Base-by-base conservation (phyloP, 2,329 filamentous ascomycete genomes). In the Pyrenochaeta sp. region DNA sequence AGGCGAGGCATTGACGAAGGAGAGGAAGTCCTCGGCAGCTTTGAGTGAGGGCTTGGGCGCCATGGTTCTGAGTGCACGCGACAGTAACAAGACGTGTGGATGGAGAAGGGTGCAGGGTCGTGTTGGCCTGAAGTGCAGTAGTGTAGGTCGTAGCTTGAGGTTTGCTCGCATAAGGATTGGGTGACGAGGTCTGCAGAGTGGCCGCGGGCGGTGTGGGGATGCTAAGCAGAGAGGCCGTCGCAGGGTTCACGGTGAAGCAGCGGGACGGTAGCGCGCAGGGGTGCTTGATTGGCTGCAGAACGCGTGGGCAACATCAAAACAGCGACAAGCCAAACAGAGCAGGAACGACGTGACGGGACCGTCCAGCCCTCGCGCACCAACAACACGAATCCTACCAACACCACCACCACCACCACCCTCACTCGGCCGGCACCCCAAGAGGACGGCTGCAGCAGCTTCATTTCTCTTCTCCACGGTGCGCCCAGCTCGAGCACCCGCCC, bases 1-100 rank as follows among this genome's bases (percentile, higher is more conserved):
- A 12, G 95, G 95, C 57, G 93, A 97, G 63, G 90, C 91, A 80
- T 97, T 96, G 77, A 97, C 90, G 81, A 97, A 97, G 80, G 92
- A 90, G 74, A 97, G 81, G 78, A 97, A 97, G 83, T 96, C 92
- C 79, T 90, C 82, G 53, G 91, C 91, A 54, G 74, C 80, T 60
- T 79, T 70, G 55, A 81, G 72, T 1, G 80, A 79, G 12, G 77
- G 76, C 58, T 77, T 78, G 65, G 72, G 60, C 27, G 75, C 59
- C 76, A 78, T 78, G 60, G 66, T 69, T 54, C 62, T 61, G 13
- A 63, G 40, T 52, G 67, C 56, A 64, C 55, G 61, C 47, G 62
- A 63, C 50, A 64, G 50, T 37, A 27, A n/a, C 34, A 43, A 64
- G 59, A 51, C 54, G 56, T 52, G 58, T 55, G 55, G 56, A 7